Base-by-base conservation (phyloP, 1,139 yeast species). In the Suhomyces taliae region DNA sequence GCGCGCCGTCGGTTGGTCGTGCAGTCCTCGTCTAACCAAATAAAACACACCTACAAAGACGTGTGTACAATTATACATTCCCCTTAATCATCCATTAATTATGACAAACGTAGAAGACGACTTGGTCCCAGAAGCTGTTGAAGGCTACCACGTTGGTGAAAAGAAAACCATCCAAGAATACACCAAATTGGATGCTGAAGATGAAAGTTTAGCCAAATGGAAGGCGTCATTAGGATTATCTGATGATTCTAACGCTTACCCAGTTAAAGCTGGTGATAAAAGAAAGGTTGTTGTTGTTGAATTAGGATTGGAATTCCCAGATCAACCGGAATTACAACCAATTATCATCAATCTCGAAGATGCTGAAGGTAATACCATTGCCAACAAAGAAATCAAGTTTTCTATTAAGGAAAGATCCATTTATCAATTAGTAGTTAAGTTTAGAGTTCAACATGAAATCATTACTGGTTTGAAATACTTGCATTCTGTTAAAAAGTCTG, bases 181-280 rank as follows among this genome's bases (percentile, higher is more conserved):
- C 67, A 81, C 87, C 51, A 79, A 83, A 52, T 68, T 90, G 56
- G 98, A 90, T 64, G 95, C 95, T 7, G 89, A 90, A 57, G 98
- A 90, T 64, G 97, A 89, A 67, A 86, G 95, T 37, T 75, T 91
- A 56, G 89, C 87, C 54, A 89, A 88, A 66, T 91, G 98, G 98
- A 91, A 91, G 69, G 90, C 85, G 48, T 87, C 96, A 1, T 74
- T 91, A 37, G 98, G 98, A 0, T 74, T 90, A 51, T 64, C 82
- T 35, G 69, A 74, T 27, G 75, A 72, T 51, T 64, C 76, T 5
- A 75, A 81, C 7, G 81, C 84, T 35, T 73, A 85, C 50, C 90
- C 93, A 1, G 81, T 85, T 35, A 73, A 74, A 51, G 79, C 89
- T 4, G 87, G 85, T 27, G 97, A 90, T 63, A 73, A 73, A 44